phyloP scores from a whole-genome alignment of 176 grass and related monocot genomes.

The Oryza brachyantha region DNA sequence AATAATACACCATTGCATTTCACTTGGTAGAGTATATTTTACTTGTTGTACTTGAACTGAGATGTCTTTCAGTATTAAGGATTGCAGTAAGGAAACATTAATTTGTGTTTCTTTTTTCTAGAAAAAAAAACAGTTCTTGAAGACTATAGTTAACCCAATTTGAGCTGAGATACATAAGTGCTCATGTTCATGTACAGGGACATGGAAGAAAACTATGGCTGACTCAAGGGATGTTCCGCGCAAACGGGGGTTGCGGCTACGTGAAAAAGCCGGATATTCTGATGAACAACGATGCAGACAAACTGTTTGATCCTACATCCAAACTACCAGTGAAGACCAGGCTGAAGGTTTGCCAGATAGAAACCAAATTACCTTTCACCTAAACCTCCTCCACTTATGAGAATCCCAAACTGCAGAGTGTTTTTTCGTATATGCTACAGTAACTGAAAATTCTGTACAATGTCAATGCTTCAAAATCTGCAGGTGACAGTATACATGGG shows the following conservation, averaged over 20 bases:
- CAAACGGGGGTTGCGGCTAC: slow-evolving; percentile 85
- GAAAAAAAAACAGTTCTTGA: no score
- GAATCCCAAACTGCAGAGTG: neutral
- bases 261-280: slow-evolving; percentile 85
- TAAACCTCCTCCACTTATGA: neutral
- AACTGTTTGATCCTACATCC: slow-evolving; percentile 50
- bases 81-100: no score
- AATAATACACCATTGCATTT: neutral
- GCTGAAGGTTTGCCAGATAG: slow-evolving; percentile 75
- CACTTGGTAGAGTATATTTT: neutral
- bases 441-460: neutral
- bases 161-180: neutral
- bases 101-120: no score
- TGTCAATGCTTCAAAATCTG: slow-evolving; percentile 20
- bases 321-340: slow-evolving; percentile 43
- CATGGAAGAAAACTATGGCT: slow-evolving; percentile 79
- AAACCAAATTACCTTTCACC: neutral
- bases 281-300: slow-evolving; percentile 20
- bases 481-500: slow-evolving; percentile 87
- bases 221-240: slow-evolving; percentile 79
- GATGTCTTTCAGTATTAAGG: no score
- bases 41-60: neutral
- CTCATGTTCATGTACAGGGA: slow-evolving; percentile 29
- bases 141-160: no score
- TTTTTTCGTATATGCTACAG: neutral